Conservation (phyloP, 1,284 basidiomycete genomes). For the Cutaneotrichosporon curvatum region DNA sequence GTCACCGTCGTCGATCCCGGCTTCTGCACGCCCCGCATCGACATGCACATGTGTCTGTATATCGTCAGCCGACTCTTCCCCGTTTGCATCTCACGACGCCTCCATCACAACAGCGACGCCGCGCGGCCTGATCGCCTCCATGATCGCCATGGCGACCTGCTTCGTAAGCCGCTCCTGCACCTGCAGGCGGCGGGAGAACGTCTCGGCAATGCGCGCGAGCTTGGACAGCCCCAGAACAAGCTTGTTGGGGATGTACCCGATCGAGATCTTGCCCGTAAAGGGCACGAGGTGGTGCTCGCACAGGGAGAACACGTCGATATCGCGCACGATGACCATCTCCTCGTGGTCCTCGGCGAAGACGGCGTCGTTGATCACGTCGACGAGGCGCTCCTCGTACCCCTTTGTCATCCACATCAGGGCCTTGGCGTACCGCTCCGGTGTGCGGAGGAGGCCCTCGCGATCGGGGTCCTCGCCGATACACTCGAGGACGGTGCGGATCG, state of each 20-base stretch:
- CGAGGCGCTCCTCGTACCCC: slow-evolving; percentile 89
- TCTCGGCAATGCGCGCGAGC: slow-evolving; percentile 94
- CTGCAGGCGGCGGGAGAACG: slow-evolving; percentile 88
- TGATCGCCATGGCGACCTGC: slow-evolving; percentile 93
- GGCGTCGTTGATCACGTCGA: slow-evolving; percentile 97
- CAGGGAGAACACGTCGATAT: slow-evolving; percentile 94
- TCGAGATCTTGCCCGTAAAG: slow-evolving; percentile 86
- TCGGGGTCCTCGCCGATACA: slow-evolving; percentile 98
- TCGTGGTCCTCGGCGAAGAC: slow-evolving; percentile 99
- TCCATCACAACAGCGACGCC: slow-evolving; percentile 99
- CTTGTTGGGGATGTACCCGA: slow-evolving; percentile 92
- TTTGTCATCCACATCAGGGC: slow-evolving; percentile 99
- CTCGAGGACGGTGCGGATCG: slow-evolving; percentile 87
- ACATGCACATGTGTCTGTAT: slow-evolving; percentile 94
- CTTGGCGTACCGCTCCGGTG: slow-evolving; percentile 93
- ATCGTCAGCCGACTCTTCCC: too few relatives aligned
- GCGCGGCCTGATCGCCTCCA: slow-evolving; percentile 92
- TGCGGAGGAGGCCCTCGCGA: slow-evolving; percentile 80
- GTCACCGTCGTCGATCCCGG: slow-evolving; percentile 93
- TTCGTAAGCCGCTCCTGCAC: slow-evolving; percentile 97
- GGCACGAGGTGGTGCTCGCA: slow-evolving; percentile 99
- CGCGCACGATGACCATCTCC: slow-evolving; percentile 97
- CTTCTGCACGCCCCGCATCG: slow-evolving; percentile 99
- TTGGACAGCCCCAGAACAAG: slow-evolving; percentile 96
- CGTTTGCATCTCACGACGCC: slow-evolving; percentile 67